Evolutionary conservation across 176 grass and related monocot species (phyloP).

Genomic region (Aegilops bicornis): DNA sequence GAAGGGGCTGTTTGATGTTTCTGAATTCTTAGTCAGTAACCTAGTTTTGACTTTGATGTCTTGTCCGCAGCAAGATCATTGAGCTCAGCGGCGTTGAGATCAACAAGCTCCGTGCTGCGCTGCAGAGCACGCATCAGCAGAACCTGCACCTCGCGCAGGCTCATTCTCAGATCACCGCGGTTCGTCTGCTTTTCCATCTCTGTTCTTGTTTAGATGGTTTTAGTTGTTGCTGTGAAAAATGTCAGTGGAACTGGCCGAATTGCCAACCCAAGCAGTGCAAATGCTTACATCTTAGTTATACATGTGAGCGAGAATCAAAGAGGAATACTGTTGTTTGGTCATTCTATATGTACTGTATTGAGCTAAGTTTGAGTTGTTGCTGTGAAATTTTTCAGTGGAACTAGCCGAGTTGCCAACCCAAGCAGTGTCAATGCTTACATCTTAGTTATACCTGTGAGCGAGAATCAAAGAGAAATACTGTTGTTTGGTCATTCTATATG

Average conservation of each 20-base stretch:
- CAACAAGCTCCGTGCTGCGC: constrained; percentile 38
- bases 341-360: no score
- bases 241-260: no score
- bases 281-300: no score
- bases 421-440: neutral
- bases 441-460: neutral
- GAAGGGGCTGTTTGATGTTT: neutral
- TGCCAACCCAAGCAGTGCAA: no score
- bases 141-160: constrained; percentile 48
- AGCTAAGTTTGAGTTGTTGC: no score
- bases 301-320: no score
- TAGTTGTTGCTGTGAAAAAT: neutral
- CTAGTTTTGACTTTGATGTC: neutral
- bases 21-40: neutral
- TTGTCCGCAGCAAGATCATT: constrained; percentile 49
- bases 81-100: constrained; percentile 40
- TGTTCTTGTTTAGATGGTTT: neutral
- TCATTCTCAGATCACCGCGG: constrained; percentile 57
- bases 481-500: neutral
- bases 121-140: constrained; percentile 43
- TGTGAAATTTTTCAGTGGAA: neutral
- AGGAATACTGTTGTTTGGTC: no score
- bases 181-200: constrained; percentile 30
- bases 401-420: neutral
- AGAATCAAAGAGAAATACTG: neutral